Conservation (phyloP, 2,329 filamentous ascomycete genomes). For the Aspergillus chevalieri region DNA sequence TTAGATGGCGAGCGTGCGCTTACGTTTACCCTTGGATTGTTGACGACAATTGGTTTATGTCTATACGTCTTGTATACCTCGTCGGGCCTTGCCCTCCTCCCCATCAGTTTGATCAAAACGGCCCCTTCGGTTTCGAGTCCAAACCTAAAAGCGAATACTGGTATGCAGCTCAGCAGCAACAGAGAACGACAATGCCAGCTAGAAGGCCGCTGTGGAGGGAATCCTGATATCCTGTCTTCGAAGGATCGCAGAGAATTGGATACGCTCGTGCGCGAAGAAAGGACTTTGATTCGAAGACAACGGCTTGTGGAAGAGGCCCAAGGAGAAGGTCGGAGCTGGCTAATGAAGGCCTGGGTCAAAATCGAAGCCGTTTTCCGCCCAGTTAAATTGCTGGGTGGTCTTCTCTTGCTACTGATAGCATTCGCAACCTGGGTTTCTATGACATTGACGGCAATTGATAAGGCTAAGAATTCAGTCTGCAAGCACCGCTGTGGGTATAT, state of each 20-base stretch:
- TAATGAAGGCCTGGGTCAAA: constrained; percentile 73
- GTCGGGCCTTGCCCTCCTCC: constrained; percentile 78
- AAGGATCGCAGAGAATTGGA: constrained; percentile 89
- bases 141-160: constrained; percentile 67
- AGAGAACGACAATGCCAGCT: constrained; percentile 87
- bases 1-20: constrained; percentile 80
- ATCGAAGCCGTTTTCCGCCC: constrained; percentile 76
- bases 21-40: constrained; percentile 80
- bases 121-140: constrained; percentile 80
- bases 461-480: constrained; percentile 91
- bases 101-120: constrained; percentile 85
- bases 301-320: constrained; percentile 64
- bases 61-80: constrained; percentile 87
- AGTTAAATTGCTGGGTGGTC: constrained; percentile 77
- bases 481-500: constrained; percentile 88
- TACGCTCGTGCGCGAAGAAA: constrained; percentile 78
- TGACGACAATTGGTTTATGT: constrained; percentile 78
- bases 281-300: constrained; percentile 83
- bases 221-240: constrained; percentile 65
- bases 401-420: constrained; percentile 68
- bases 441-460: constrained; percentile 93
- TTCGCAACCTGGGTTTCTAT: constrained; percentile 81
- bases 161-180: constrained; percentile 76
- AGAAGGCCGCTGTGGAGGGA: constrained; percentile 74
- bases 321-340: constrained; percentile 67